A percentile compares a stretch with the other conserved stretches of the same genome.
These are phyloP conservation scores for Nyssa sinensis DNA, from an alignment of 148 eudicot species.

Conservation along the genomic window DNA sequence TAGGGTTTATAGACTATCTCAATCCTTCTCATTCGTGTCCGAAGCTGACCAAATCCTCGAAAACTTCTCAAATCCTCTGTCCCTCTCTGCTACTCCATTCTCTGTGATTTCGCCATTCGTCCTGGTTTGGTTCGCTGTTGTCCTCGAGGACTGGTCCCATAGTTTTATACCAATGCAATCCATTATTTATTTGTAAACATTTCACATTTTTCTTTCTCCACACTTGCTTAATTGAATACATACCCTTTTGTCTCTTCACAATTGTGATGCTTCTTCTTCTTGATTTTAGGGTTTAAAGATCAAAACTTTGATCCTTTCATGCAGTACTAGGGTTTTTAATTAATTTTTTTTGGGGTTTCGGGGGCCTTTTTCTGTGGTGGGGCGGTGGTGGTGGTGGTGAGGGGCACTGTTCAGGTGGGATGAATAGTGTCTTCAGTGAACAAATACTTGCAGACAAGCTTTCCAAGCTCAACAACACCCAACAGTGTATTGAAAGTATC, in stretches of 20 bases:
- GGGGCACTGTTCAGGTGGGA: constrained; percentile 27
- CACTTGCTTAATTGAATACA: background rate
- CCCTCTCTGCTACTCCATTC: background rate
- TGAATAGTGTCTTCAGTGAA: constrained; percentile 85
- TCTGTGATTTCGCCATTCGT: constrained; percentile 9
- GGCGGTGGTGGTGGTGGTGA: background rate
- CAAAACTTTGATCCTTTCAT: background rate
- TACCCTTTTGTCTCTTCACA: too few species aligned
- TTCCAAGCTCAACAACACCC: constrained; percentile 79
- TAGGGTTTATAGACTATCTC: constrained; percentile 14
- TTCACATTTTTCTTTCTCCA: background rate
- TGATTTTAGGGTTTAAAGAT: constrained; percentile 3
- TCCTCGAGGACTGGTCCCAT: background rate
- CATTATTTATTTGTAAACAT: background rate
- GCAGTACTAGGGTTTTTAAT: too few species aligned
- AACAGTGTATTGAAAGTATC: constrained; percentile 96
- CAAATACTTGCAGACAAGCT: constrained; percentile 86
- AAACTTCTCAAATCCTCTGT: background rate
- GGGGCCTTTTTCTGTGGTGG: background rate
- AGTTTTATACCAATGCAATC: constrained; percentile 9
- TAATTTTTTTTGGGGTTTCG: background rate
- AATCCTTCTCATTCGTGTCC: background rate
- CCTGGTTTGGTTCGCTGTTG: background rate
- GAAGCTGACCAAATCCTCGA: background rate
- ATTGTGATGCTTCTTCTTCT: background rate